phyloP scores from a whole-genome alignment of 2,329 filamentous ascomycete species.

The Alternaria arborescens region DNA sequence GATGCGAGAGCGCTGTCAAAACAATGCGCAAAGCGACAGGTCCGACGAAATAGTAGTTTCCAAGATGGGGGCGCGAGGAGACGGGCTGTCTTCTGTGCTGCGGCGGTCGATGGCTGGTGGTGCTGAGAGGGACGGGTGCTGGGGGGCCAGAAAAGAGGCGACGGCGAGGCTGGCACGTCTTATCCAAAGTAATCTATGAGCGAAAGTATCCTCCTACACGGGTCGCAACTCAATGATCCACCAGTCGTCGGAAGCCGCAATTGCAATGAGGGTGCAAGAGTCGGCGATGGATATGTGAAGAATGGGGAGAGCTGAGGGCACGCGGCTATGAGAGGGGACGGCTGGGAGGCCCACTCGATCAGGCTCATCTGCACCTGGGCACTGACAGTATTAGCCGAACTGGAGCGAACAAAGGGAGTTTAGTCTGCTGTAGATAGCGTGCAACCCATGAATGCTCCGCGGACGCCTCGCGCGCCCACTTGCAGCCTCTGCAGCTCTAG shows the following conservation, averaged over 20 bases:
- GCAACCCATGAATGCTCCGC: slow-evolving; percentile 16
- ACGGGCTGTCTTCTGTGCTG: background rate
- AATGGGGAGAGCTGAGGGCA: slow-evolving; percentile 15
- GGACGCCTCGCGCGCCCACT: slow-evolving; percentile 4
- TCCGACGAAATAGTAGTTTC: background rate
- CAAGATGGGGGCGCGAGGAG: background rate
- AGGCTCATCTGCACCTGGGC: slow-evolving; percentile 18
- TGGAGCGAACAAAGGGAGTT: slow-evolving; percentile 19
- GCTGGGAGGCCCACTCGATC: slow-evolving; percentile 18
- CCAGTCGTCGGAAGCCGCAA: slow-evolving; percentile 7
- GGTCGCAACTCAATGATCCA: background rate
- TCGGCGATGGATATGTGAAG: slow-evolving; percentile 12
- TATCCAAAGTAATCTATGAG: background rate
- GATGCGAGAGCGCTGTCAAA: background rate
- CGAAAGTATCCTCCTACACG: background rate
- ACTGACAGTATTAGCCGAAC: slow-evolving; percentile 25
- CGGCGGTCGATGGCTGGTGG: slow-evolving; percentile 1
- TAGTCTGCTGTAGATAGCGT: slow-evolving; percentile 10
- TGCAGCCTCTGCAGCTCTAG: slow-evolving; percentile 6
- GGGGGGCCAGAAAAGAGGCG: slow-evolving; percentile 8
- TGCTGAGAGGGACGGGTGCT: slow-evolving; percentile 5
- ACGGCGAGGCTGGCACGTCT: slow-evolving; percentile 1
- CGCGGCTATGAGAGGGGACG: slow-evolving; percentile 15
- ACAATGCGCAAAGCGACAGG: background rate
- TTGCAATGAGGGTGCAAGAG: slow-evolving; percentile 8